Percentiles rank a stretch among this genome's conserved stretches.
Conservation (phyloP, 768 basidiomycete species). For the Chalciporus pseudorubinellus region DNA sequence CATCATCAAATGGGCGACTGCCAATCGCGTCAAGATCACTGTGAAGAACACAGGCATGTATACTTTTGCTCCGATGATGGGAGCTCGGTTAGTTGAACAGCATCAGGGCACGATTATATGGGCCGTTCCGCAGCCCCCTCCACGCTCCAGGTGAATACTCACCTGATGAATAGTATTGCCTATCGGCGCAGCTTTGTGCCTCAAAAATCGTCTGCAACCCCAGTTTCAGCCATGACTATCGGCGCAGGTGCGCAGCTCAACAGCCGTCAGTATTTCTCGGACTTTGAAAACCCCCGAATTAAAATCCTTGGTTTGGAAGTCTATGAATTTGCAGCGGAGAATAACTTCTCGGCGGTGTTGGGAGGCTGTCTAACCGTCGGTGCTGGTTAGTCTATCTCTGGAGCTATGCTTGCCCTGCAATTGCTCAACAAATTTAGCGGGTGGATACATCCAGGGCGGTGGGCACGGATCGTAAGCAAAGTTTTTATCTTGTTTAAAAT, state of each 20-base stretch:
- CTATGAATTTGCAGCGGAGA: slow-evolving; percentile 12
- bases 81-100: background rate
- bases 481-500: background rate
- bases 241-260: too few species aligned
- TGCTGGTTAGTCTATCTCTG: slow-evolving; percentile 5
- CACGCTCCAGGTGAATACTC: too few species aligned
- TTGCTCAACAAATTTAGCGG: slow-evolving; percentile 27
- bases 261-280: too few species aligned
- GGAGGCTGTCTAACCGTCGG: slow-evolving; percentile 24
- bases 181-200: too few species aligned
- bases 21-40: slow-evolving; percentile 19
- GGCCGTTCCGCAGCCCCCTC: too few species aligned
- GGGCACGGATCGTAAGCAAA: slow-evolving; percentile 38
- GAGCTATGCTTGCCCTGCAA: background rate
- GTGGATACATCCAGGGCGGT: slow-evolving; percentile 50
- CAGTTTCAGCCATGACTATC: too few species aligned
- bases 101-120: slow-evolving; percentile 20
- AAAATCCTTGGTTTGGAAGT: slow-evolving; percentile 3
- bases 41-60: slow-evolving; percentile 23
- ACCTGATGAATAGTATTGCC: too few species aligned
- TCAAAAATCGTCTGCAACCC: too few species aligned
- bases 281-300: too few species aligned
- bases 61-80: background rate
- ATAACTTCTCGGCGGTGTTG: slow-evolving; percentile 17
- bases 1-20: slow-evolving; percentile 19